Base-by-base conservation (phyloP, 148 eudicot genomes). In the Talinum fruticosum region DNA sequence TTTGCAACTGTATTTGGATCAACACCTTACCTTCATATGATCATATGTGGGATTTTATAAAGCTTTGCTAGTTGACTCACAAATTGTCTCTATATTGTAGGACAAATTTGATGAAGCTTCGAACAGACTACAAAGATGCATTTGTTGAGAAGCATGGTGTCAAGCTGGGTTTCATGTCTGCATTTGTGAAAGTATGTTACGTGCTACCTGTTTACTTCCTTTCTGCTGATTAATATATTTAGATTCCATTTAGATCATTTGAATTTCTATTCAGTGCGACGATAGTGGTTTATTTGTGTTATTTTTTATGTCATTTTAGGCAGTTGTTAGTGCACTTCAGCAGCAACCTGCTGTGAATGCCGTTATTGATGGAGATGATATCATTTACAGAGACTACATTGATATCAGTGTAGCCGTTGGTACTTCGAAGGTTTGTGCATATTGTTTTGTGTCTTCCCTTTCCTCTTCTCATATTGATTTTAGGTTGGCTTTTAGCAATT, bases 381-480 rank as follows among this genome's bases (percentile, higher is more conserved):
- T 93, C 79, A 96, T 96, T 38, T 96, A 96, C 79, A 85, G 97
- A 86, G 97, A 96, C 72, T 91, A 96, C 51, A 79, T 91, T 71
- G 99, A 96, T 80, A 93, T 96, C 80, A 96, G 99, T 80, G 91
- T 96, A 69, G 99, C 99, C 77, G 99, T 95, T 77, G 99, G 99
- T 45, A 95, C 99, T 53, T 88, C 94, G 45, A 95, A 95, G 99
- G 99, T 89, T 41, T 73, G 88, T 26, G 16, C 44, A 45, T 26
- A 35, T 5, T 67, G 64, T 45, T 37, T 72, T 2, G 70, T 65
- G 57, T 24, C 66, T 44, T 8, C 47, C 24, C 23, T 23, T 16
- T 29, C 71, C 24, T 15, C 16, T 66, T 59, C n/a, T 59, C 29
- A 59, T n/a, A 12, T n/a, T 59, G 64, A n/a, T 59, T 59, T 59